Conservation (phyloP, 139 green algal species). For the Pleodorina starrii region DNA sequence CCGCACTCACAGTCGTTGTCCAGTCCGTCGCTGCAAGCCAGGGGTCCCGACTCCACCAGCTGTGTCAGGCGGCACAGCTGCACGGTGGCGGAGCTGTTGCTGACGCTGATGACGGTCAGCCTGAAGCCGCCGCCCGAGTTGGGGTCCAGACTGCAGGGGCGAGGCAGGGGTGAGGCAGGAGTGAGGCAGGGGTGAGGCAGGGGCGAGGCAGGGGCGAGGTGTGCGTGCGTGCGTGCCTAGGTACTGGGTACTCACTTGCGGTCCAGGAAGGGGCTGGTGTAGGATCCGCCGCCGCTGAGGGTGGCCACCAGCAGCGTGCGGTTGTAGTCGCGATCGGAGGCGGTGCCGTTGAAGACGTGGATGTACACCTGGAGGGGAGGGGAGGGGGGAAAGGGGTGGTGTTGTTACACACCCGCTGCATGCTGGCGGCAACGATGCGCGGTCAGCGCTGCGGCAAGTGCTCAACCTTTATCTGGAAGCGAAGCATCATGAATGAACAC, state of each 20-base stretch:
- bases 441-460: not conserved
- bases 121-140: not conserved
- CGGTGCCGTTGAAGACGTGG: slow-evolving; percentile 40
- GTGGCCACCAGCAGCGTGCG: slow-evolving; percentile 10
- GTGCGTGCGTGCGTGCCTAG: not conserved
- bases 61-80: not conserved
- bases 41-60: not conserved
- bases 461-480: not conserved
- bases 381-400: no score
- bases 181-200: not conserved
- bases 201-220: not conserved
- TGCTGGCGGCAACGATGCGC: not conserved
- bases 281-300: not conserved
- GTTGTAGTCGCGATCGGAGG: slow-evolving; percentile 23
- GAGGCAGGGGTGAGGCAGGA: not conserved
- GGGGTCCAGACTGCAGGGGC: not conserved
- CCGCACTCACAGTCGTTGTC: slow-evolving; percentile 37
- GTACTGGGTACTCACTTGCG: not conserved
- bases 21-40: not conserved
- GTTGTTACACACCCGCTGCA: no score
- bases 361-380: not conserved
- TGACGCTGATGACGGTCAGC: not conserved
- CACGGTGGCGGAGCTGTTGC: not conserved
- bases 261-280: not conserved
- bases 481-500: not conserved